These are phyloP conservation scores for Colletotrichum somersetense DNA, from an alignment of 2,329 filamentous ascomycete species.

Conservation along the genomic window DNA sequence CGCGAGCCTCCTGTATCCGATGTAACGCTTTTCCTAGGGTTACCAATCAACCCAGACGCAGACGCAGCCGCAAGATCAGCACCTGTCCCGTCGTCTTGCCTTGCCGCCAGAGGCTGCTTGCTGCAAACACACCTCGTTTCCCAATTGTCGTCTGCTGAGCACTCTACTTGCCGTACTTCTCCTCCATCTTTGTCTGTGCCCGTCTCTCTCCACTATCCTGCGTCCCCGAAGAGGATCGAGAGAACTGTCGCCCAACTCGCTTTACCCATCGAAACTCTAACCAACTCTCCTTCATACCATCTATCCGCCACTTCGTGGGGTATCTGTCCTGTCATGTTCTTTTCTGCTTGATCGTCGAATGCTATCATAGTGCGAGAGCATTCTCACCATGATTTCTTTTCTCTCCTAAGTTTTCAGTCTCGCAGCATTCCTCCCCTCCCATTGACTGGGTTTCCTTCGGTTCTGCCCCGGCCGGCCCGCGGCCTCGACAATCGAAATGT, in stretches of 20 bases:
- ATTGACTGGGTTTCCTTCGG: conserved; percentile 61
- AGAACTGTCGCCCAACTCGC: conserved; percentile 15
- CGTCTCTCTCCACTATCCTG: conserved; percentile 27
- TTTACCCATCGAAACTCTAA: conserved; percentile 30
- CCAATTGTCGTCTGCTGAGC: conserved; percentile 6
- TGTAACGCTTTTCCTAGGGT: conserved; percentile 9
- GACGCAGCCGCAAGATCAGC: conserved; percentile 18
- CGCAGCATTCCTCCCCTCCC: conserved; percentile 47
- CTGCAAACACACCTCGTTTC: neutral
- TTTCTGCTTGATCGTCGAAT: conserved; percentile 24
- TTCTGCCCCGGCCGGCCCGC: conserved; percentile 49
- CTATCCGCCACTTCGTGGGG: conserved; percentile 39
- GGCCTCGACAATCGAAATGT: conserved; percentile 55
- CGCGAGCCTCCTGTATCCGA: neutral
- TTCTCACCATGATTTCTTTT: conserved; percentile 39
- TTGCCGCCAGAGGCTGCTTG: neutral
- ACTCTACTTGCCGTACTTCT: neutral
- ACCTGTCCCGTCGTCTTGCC: neutral
- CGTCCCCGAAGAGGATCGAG: conserved; percentile 23
- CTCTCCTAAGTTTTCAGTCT: conserved; percentile 49
- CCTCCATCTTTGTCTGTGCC: conserved; percentile 26
- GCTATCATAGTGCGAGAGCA: conserved; percentile 43
- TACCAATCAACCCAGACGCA: conserved; percentile 19
- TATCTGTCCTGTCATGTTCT: conserved; percentile 27
- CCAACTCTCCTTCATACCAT: conserved; percentile 40